Conservation (phyloP, 805 yeast species). For the Wickerhamiella cacticola region DNA sequence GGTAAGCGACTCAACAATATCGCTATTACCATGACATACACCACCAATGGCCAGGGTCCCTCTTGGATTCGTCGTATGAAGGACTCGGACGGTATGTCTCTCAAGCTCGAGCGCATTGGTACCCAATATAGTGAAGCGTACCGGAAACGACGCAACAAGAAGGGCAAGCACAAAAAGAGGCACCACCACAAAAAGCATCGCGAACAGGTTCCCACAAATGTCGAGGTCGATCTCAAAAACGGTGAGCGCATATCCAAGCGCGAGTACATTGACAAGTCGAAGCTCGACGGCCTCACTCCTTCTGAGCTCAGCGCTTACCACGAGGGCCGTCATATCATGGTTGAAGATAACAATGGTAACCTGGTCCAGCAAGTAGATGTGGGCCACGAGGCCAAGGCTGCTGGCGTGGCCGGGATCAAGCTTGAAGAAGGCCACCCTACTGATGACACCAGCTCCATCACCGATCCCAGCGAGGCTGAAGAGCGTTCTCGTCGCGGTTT, state of each 20-base stretch:
- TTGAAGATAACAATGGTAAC: constrained; percentile 82
- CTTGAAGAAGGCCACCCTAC: constrained; percentile 12
- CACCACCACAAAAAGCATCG: background rate
- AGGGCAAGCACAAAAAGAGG: background rate
- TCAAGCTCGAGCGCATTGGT: constrained; percentile 74
- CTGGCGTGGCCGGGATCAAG: constrained; percentile 10
- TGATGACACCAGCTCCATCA: background rate
- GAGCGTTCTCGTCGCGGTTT: background rate
- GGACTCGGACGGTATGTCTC: constrained; percentile 52
- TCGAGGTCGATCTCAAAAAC: constrained; percentile 16
- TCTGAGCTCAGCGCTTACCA: constrained; percentile 38
- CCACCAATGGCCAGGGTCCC: constrained; percentile 47
- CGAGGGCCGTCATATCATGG: constrained; percentile 57
- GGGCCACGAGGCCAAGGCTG: constrained; percentile 17
- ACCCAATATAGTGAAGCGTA: constrained; percentile 36
- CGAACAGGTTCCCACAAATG: constrained; percentile 14
- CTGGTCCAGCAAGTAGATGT: constrained; percentile 46
- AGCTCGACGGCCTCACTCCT: constrained; percentile 21
- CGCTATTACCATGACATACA: constrained; percentile 80
- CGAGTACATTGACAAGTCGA: constrained; percentile 16
- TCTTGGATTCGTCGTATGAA: constrained; percentile 70
- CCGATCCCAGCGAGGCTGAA: constrained; percentile 7
- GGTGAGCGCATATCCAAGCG: constrained; percentile 18
- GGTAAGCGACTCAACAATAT: constrained; percentile 85
- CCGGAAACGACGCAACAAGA: background rate